A percentile compares a stretch with the other conserved stretches of the same genome.
Conservation (phyloP, 805 yeast genomes). For the Teunomyces stri region DNA sequence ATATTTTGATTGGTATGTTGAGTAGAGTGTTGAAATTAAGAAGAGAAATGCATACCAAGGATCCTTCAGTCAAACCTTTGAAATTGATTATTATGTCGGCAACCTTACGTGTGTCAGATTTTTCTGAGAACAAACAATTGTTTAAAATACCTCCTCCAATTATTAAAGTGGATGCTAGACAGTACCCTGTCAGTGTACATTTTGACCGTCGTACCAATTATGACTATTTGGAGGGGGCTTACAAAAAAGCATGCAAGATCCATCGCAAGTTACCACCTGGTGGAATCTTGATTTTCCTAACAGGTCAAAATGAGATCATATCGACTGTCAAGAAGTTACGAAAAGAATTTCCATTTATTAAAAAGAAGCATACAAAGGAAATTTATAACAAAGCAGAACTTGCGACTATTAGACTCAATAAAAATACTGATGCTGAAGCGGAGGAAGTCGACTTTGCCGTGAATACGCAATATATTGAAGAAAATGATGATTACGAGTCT, state of each 20-base stretch:
- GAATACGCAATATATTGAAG: slow-evolving; percentile 34
- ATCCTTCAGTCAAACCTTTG: slow-evolving; percentile 57
- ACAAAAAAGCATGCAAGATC: slow-evolving; percentile 78
- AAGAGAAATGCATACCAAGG: slow-evolving; percentile 44
- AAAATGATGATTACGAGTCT: slow-evolving; percentile 48
- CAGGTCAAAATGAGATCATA: slow-evolving; percentile 92
- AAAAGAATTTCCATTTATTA: slow-evolving; percentile 60
- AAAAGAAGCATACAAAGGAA: slow-evolving; percentile 14
- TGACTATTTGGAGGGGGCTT: slow-evolving; percentile 85
- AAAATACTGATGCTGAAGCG: slow-evolving; percentile 71
- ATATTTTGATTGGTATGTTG: slow-evolving; percentile 90
- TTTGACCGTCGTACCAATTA: slow-evolving; percentile 76
- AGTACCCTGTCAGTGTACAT: slow-evolving; percentile 89
- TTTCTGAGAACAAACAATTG: slow-evolving; percentile 72
- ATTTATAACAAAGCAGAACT: slow-evolving; percentile 27
- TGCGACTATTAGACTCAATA: slow-evolving; percentile 42
- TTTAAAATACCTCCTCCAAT: slow-evolving; percentile 82
- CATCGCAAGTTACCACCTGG: slow-evolving; percentile 89
- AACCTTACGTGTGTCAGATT: slow-evolving; percentile 88
- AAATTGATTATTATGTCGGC: slow-evolving; percentile 96
- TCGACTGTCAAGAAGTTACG: slow-evolving; percentile 69
- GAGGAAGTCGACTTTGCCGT: slow-evolving; percentile 84
- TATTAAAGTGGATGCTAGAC: slow-evolving; percentile 86
- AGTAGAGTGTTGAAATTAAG: slow-evolving; percentile 82
- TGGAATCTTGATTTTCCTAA: slow-evolving; percentile 84